Evolutionary conservation across 345 rosid species (phyloP).

Genomic region (Durio zibethinus): DNA sequence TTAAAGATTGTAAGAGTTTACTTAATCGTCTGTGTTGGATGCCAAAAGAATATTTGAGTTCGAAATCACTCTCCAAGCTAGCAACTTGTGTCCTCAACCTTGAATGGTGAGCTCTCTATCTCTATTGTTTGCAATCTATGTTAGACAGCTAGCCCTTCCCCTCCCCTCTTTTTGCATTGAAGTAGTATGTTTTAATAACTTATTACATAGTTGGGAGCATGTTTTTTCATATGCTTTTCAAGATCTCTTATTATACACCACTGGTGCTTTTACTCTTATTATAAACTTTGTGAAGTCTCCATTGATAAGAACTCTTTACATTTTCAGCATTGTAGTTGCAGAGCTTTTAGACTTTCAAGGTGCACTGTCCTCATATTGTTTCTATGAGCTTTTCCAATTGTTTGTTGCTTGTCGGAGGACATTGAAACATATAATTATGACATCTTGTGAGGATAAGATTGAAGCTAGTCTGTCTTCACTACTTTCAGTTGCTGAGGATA

Average conservation of each 20-base stretch:
- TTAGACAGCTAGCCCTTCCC: not conserved
- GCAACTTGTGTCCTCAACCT: conserved; percentile 55
- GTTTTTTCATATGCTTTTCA: not conserved
- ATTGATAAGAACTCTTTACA: conserved; percentile 4
- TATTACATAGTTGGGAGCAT: not conserved
- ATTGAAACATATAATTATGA: conserved; percentile 50
- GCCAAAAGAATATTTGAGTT: conserved; percentile 67
- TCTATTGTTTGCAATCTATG: not conserved
- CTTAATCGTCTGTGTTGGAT: conserved; percentile 62
- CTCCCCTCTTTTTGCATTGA: not conserved
- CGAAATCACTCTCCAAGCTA: conserved; percentile 51
- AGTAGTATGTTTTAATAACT: not conserved
- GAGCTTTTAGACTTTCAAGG: conserved; percentile 32
- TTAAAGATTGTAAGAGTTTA: conserved; percentile 53
- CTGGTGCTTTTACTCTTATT: conserved; percentile 8
- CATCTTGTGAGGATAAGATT: conserved; percentile 42
- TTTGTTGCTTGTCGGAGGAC: conserved; percentile 69
- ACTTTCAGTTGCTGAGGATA: conserved; percentile 39
- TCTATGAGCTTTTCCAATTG: conserved; percentile 49
- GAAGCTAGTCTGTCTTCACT: conserved; percentile 30
- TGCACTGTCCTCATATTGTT: conserved; percentile 27
- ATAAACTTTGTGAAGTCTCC: conserved; percentile 6
- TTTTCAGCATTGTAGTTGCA: conserved; percentile 44
- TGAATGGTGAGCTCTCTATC: conserved; percentile 56
- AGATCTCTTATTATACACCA: not conserved